Evolutionary conservation across 23 red algal genomes (phyloP), one percentile per base, ranked within the genome.

Genomic region (Gracilaria caudata): DNA sequence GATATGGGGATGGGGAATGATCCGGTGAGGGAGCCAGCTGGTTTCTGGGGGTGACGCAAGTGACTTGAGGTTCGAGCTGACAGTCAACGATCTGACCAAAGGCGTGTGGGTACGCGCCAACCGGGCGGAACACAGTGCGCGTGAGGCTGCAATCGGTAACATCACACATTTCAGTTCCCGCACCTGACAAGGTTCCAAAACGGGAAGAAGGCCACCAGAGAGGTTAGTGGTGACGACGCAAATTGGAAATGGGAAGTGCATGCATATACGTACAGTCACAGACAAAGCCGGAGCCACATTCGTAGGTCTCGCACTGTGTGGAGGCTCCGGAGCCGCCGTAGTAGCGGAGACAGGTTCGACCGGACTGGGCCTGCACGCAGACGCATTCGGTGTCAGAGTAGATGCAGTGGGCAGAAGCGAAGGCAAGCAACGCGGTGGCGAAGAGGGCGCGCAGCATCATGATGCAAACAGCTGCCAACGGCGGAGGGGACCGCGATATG

Each of bases 191-290:
- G 47, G 9, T 47, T 60, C 3, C 39, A 64, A 60, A 24, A 13
- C 37, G n/a, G 56, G 17, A 63, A 9, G 13, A 64, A 39, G 20
- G 39, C 11, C 1, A 77, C 8, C 6, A 17, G 34, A 4, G 28
- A 38, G 16, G 40, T 64, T 58, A 68, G 43, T 36, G 61, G 55
- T 68, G 30, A 68, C 47, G 10, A 68, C 46, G 25, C 45, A 63
- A 60, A 68, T 28, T 6, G 57, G 16, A 32, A 81, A 4, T 34
- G 39, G 30, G 29, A 3, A 7, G n/a, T n/a, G n/a, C n/a, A n/a
- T n/a, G 56, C 68, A 20, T 16, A 57, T 34, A 83, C 79, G 33
- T 49, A 83, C 56, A 84, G 44, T 84, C 80, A 82, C 78, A 84
- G 39, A 84, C 80, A 20, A 60, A 84, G 29, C 80, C 80, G 1